Base-by-base conservation (phyloP, 176 grass and related monocot species). In the Zizania latifolia region DNA sequence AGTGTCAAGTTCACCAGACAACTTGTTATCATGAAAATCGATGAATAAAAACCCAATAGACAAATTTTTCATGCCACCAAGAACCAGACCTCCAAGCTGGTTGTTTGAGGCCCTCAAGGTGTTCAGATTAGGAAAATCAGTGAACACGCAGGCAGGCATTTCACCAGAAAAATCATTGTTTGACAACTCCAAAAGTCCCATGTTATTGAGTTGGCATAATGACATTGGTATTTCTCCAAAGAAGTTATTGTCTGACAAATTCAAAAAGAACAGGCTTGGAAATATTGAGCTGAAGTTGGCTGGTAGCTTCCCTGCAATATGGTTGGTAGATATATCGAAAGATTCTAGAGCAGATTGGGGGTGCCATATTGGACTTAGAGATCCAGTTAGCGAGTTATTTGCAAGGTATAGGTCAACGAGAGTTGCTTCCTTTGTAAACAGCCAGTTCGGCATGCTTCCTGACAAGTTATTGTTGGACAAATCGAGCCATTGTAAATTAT, bases 151-250 rank as follows among this genome's bases (percentile, higher is more conserved):
- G 9, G 41, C 0, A 2, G 76, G 67, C 8, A 84, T 16, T 61
- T 43, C 33, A 6, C 86, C 86, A 24, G 8, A 45, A n/a, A 88
- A 31, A 0, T 54, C 70, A 13, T 88, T 88, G 13, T 80, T 21
- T 17, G 75, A 83, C 24, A 88, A 30, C 54, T 84, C 34, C 16
- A 53, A 2, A 4, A 4, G 8, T 1, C 15, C 0, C 43, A 83
- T 59, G 5, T 2, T 9, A 5, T 10, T 11, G 4, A 57, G 57
- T 10, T 67, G 19, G 15, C 65, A 72, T 0, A 85, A 16, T 2
- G 61, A 65, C 2, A 19, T 3, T 39, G 71, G 37, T 65, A 89
- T 65, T 13, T 76, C 15, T 45, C 78, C 86, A 35, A 11, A 70
- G 17, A 85, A n/a, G 23, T 16, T 12, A 26, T 85, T 85, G 12